Evolutionary conservation across 2,329 filamentous ascomycete genomes (phyloP), one percentile per base, ranked within the genome.

Genomic region (Sclerotinia spermophila): DNA sequence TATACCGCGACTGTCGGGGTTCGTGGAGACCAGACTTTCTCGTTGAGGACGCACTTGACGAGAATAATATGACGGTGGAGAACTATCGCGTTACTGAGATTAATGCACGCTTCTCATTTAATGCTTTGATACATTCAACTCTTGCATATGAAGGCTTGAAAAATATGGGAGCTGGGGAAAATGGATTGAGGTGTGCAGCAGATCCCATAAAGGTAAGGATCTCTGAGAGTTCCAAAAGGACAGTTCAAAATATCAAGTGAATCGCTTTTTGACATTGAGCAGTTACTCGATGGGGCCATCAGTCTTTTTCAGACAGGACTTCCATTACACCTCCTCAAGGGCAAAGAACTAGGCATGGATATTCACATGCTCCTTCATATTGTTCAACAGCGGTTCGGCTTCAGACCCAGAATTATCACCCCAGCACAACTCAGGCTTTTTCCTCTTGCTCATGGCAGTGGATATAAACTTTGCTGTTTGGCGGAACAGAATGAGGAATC

Each of bases 1-100:
- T 38, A 2, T 65, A 65, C 13, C 42, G 44, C 10, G 19, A 65
- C 4, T 38, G 61, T 38, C 44, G 61, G 4, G 61, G 61, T 7
- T 65, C 61, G 24, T 65, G 61, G 61, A n/a, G 61, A 27, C 61
- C 61, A 35, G 61, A 51, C 30, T 65, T 65, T 8, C 61, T 65
- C 6, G 61, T 65, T n/a, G 61, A 65, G 30, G 61, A 51, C 10
- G 21, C 19, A 11, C 11, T 65, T 27, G 61, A 51, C 4, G 44
- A 38, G 10, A 65, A 33, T 48, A 44, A 21, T 11, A 27, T 13
- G 21, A 4, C 11, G 10, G 10, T 51, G 5, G 61, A 51, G 27
- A 45, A 48, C 4, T 65, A 51, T 13, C 44, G 61, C 10, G 51
- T 65, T 21, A 65, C 61, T 17, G 61, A 65, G 30, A 65, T 65